These are phyloP conservation scores for Ramalina intermedia DNA, from an alignment of 495 filamentous ascomycete species.

Conservation along the genomic window DNA sequence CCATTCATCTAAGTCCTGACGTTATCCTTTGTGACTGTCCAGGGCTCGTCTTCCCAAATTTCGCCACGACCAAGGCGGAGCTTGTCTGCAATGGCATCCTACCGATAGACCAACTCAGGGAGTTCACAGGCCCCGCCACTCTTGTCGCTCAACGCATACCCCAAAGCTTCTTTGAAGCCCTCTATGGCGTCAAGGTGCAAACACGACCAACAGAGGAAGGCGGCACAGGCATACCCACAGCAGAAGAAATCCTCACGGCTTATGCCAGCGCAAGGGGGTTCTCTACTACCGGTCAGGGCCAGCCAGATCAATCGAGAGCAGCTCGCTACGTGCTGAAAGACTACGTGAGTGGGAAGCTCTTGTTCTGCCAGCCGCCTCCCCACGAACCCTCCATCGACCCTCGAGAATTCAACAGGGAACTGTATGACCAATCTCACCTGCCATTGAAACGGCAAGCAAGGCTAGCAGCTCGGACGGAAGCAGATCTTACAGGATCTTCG, in stretches of 20 bases:
- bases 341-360: slow-evolving; percentile 89
- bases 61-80: slow-evolving; percentile 91
- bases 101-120: slow-evolving; percentile 91
- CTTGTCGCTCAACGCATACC: slow-evolving; percentile 87
- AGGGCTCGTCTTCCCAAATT: slow-evolving; percentile 97
- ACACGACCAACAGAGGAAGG: slow-evolving; percentile 82
- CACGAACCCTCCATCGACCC: slow-evolving; percentile 46
- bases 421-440: slow-evolving; percentile 69
- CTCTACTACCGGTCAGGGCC: slow-evolving; percentile 69
- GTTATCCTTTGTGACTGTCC: slow-evolving; percentile 97
- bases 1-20: slow-evolving; percentile 77
- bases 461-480: slow-evolving; percentile 21
- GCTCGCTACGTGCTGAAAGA: slow-evolving; percentile 89
- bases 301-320: slow-evolving; percentile 85
- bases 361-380: slow-evolving; percentile 83
- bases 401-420: slow-evolving; percentile 68
- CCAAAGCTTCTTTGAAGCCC: slow-evolving; percentile 73
- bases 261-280: slow-evolving; percentile 86
- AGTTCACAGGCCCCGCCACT: slow-evolving; percentile 76
- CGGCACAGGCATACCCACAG: slow-evolving; percentile 77
- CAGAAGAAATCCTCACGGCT: slow-evolving; percentile 70
- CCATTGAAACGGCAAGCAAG: slow-evolving; percentile 56
- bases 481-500: slow-evolving; percentile 16
- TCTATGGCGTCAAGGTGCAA: slow-evolving; percentile 83
- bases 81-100: slow-evolving; percentile 91